phyloP scores from a whole-genome alignment of 1,139 yeast genomes.

The Candida sanyaensis region DNA sequence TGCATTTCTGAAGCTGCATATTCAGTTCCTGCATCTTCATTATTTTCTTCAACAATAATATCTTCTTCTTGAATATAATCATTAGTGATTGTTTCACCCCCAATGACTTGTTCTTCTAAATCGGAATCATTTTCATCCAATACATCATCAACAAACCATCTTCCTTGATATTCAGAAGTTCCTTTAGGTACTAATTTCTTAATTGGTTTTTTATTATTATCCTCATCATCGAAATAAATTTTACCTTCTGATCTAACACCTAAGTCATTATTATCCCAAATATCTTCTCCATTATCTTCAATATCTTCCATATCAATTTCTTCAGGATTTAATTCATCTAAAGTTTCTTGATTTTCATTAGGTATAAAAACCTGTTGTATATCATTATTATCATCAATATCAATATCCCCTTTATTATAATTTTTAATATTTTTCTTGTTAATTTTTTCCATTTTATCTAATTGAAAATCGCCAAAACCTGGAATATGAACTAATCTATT shows the following conservation, averaged over 20 bases:
- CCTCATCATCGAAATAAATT: constrained; percentile 52
- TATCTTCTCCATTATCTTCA: constrained; percentile 10
- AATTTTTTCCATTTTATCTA: constrained; percentile 63
- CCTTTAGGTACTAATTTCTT: constrained; percentile 72
- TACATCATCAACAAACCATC: constrained; percentile 76
- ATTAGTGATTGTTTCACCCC: constrained; percentile 21
- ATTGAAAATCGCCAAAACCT: constrained; percentile 86
- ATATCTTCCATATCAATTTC: constrained; percentile 60
- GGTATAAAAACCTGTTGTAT: constrained; percentile 41
- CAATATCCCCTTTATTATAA: constrained; percentile 28
- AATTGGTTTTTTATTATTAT: constrained; percentile 27
- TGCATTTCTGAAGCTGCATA: constrained; percentile 57
- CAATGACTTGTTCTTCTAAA: constrained; percentile 38
- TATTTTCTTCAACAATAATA: constrained; percentile 24
- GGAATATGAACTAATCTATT: constrained; percentile 83
- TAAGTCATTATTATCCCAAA: constrained; percentile 17
- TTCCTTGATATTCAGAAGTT: constrained; percentile 90
- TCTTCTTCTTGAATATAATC: constrained; percentile 41
- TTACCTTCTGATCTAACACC: constrained; percentile 77
- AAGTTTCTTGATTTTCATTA: constrained; percentile 57
- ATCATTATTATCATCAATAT: constrained; percentile 17
- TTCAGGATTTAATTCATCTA: constrained; percentile 67
- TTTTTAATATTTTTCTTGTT: constrained; percentile 13
- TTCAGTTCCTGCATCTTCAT: constrained; percentile 46
- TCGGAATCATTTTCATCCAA: constrained; percentile 54